Conservation (phyloP, 371 early-diverging fungal species). For the Circinella umbellata region DNA sequence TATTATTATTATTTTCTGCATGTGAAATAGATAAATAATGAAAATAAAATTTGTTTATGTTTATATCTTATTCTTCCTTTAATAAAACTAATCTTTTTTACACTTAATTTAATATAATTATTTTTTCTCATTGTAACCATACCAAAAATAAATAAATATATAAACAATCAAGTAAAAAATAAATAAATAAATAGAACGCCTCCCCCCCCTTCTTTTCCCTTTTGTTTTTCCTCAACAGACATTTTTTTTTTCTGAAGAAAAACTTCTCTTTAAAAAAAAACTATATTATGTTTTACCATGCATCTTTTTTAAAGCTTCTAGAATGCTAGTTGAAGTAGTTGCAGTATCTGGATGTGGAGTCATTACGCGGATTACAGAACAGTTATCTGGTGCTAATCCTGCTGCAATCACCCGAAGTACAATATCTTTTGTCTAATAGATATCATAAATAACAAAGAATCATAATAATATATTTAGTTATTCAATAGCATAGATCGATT, state of each 20-base stretch:
- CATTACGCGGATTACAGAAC: slow-evolving; percentile 47
- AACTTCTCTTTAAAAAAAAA: neutral
- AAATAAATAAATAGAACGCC: too few species aligned
- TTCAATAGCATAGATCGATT: too few species aligned
- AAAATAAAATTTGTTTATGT: too few species aligned
- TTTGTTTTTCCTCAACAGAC: too few species aligned
- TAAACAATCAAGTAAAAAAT: too few species aligned
- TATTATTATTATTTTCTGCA: neutral
- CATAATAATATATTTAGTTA: too few species aligned
- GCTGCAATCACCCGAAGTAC: slow-evolving; percentile 93
- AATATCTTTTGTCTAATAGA: slow-evolving; percentile 67
- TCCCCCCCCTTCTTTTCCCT: too few species aligned
- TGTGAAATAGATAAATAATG: neutral
- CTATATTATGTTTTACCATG: slow-evolving; percentile 40
- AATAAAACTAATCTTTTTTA: too few species aligned
- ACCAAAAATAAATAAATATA: too few species aligned
- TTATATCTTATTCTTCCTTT: too few species aligned
- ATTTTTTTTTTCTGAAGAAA: neutral
- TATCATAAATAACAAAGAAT: neutral
- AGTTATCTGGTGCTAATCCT: slow-evolving; percentile 81
- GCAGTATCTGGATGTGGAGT: slow-evolving; percentile 64
- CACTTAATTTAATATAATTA: too few species aligned
- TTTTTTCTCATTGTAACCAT: too few species aligned
- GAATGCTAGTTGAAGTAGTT: slow-evolving; percentile 76
- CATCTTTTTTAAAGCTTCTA: slow-evolving; percentile 90